Conservation (phyloP, 192 early-diverging fungal species). For the Haplosporangium gracile region DNA sequence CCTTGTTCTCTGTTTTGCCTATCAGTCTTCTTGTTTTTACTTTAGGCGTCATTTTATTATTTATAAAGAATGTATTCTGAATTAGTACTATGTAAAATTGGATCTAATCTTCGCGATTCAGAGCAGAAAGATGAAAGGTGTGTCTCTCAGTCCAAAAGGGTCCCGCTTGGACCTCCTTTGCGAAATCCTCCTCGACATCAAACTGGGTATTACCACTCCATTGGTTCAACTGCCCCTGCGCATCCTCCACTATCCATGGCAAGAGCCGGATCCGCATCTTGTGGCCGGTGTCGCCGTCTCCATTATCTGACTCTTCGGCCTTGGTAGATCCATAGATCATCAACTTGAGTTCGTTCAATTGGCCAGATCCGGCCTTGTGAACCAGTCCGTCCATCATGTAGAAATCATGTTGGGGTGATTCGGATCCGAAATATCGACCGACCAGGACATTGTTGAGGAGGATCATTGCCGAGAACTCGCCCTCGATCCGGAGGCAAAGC, state of each 20-base stretch:
- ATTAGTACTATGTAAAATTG: not conserved
- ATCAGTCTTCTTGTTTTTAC: not conserved
- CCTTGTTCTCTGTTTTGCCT: not conserved
- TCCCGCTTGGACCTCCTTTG: not conserved
- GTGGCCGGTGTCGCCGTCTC: not conserved
- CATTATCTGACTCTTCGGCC: not conserved
- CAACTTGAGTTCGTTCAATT: constrained; percentile 58
- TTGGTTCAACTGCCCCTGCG: constrained; percentile 26
- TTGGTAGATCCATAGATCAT: constrained; percentile 58
- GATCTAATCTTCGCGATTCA: not conserved
- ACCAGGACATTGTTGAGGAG: constrained; percentile 78
- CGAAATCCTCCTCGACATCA: not conserved
- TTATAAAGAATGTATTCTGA: too few relatives aligned
- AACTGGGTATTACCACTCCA: constrained; percentile 51
- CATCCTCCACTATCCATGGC: constrained; percentile 52
- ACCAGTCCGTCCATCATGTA: constrained; percentile 71
- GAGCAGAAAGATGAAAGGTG: not conserved
- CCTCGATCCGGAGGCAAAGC: constrained; percentile 72
- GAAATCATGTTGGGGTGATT: constrained; percentile 78
- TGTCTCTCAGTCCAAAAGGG: constrained; percentile 43
- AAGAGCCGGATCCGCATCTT: constrained; percentile 7
- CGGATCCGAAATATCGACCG: constrained; percentile 78
- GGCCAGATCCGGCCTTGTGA: constrained; percentile 26
- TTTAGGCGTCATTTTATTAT: not conserved
- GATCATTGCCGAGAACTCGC: constrained; percentile 77